Evolutionary conservation across 306 rosid species (phyloP).

Genomic region (Delonix regia): DNA sequence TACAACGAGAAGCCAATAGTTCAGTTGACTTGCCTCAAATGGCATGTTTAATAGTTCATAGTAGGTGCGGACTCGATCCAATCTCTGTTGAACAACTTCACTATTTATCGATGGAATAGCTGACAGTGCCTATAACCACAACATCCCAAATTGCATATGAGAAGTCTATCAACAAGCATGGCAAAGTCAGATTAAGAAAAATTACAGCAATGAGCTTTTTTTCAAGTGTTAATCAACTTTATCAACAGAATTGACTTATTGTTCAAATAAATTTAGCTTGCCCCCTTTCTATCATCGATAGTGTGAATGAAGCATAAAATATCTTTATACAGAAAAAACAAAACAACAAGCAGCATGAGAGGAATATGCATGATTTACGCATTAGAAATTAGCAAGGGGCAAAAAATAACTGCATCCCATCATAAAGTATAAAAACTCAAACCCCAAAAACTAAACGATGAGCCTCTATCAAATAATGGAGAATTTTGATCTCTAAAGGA

Average conservation of each 20-base stretch:
- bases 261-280: background rate
- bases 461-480: background rate
- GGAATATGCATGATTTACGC: background rate
- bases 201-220: constrained; percentile 17
- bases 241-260: background rate
- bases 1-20: constrained; percentile 5
- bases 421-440: background rate
- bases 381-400: background rate
- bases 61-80: constrained; percentile 95
- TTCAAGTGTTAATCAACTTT: constrained; percentile 4
- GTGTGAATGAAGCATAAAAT: background rate
- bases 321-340: background rate
- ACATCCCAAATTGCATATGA: constrained; percentile 33
- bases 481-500: background rate
- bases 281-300: background rate
- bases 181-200: background rate
- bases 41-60: constrained; percentile 98
- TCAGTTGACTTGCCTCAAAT: constrained; percentile 74
- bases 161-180: background rate
- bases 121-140: constrained; percentile 77
- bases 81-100: constrained; percentile 83
- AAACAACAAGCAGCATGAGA: background rate
- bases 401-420: background rate
- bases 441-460: background rate
- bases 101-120: constrained; percentile 91